Percentiles rank a stretch among this genome's conserved stretches.
These are phyloP conservation scores for Vaccinium macrocarpon DNA, from an alignment of 148 eudicot species.

Conservation along the genomic window DNA sequence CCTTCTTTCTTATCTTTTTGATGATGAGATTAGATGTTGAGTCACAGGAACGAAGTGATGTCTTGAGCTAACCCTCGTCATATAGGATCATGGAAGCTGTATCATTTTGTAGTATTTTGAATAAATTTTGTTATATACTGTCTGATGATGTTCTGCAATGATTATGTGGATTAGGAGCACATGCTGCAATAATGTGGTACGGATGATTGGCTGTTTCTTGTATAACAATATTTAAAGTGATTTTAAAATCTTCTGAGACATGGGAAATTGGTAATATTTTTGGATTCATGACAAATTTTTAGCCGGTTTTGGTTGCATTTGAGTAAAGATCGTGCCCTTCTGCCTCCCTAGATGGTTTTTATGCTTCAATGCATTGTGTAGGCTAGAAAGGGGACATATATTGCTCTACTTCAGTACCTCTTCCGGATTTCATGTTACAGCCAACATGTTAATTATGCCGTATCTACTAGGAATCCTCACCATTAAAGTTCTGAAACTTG, in stretches of 20 bases:
- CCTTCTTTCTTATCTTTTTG: constrained; percentile 1
- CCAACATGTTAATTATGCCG: not conserved
- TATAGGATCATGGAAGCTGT: not conserved
- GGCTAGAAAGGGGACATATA: not conserved
- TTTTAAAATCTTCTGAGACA: not conserved
- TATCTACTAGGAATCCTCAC: not conserved
- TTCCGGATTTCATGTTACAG: not conserved
- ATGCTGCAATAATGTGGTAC: not conserved
- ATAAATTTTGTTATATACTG: not conserved
- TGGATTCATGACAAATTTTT: not conserved
- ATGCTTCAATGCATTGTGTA: not conserved
- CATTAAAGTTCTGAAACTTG: not conserved
- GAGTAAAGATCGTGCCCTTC: not conserved
- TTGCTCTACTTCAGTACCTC: not conserved
- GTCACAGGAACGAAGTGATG: not conserved
- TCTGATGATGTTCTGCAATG: not conserved
- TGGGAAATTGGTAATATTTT: not conserved
- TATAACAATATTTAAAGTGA: not conserved
- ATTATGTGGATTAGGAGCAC: not conserved
- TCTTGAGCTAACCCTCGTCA: not conserved
- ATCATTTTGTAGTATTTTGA: not conserved
- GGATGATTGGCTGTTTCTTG: not conserved
- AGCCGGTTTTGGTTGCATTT: not conserved
- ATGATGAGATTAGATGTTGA: not conserved
- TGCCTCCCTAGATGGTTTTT: not conserved